Conservation (phyloP, 345 rosid genomes). For the Heritiera fomes region DNA sequence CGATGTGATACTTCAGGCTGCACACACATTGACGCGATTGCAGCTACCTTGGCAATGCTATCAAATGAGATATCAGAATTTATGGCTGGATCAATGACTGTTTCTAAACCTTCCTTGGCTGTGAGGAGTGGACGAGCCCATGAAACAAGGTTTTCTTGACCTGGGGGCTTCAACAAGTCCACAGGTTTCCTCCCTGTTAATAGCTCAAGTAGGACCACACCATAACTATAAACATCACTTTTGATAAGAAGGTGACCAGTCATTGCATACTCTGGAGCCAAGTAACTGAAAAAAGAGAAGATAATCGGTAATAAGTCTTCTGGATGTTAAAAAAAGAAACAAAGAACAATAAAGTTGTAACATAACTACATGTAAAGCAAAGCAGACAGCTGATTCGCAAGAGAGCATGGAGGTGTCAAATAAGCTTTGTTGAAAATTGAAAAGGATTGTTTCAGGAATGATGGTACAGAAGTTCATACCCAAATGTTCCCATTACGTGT, state of each 20-base stretch:
- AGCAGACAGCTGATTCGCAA: background rate
- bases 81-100: conserved; percentile 45
- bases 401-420: background rate
- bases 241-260: conserved; percentile 78
- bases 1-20: conserved; percentile 71
- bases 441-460: background rate
- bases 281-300: conserved; percentile 45
- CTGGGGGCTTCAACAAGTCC: conserved; percentile 64
- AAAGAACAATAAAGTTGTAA: background rate
- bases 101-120: conserved; percentile 49
- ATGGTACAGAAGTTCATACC: conserved; percentile 40
- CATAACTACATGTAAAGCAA: background rate
- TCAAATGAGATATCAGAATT: conserved; percentile 42
- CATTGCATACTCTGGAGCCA: conserved; percentile 87
- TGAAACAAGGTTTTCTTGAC: conserved; percentile 67
- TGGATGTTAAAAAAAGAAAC: background rate
- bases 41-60: conserved; percentile 59
- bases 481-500: conserved; percentile 85
- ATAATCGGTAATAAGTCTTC: background rate
- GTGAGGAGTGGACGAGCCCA: conserved; percentile 71
- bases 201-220: conserved; percentile 80
- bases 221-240: conserved; percentile 81
- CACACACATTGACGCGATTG: conserved; percentile 78
- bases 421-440: background rate
- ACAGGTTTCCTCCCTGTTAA: conserved; percentile 71